A percentile compares a stretch with the other conserved stretches of the same genome.
phyloP scores from a whole-genome alignment of 495 filamentous ascomycete species.

The Aspergillus ellipticus region DNA sequence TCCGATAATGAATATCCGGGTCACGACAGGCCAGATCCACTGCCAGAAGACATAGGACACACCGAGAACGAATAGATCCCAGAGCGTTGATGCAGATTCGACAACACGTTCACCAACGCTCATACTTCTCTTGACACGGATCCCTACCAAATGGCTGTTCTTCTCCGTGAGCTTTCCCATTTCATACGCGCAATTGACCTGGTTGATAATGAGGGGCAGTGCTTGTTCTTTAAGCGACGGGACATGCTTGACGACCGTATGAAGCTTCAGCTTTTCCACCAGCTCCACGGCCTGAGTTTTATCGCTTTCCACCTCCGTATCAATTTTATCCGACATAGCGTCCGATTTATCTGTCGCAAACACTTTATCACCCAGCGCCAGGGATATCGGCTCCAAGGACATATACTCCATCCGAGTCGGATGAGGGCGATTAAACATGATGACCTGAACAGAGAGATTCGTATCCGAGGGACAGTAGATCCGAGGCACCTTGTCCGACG shows the following conservation, averaged over 20 bases:
- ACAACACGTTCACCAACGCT: conserved; percentile 95
- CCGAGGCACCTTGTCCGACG: conserved; percentile 56
- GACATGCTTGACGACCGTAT: conserved; percentile 73
- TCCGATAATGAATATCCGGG: conserved; percentile 65
- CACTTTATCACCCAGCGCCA: conserved; percentile 78
- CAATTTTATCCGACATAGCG: conserved; percentile 26
- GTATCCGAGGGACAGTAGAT: conserved; percentile 65
- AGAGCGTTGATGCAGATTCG: conserved; percentile 82
- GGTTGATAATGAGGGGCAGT: conserved; percentile 79
- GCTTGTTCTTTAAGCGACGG: conserved; percentile 79
- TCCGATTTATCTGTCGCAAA: conserved; percentile 25
- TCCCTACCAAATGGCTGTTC: conserved; percentile 78
- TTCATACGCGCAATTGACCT: conserved; percentile 95
- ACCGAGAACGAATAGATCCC: conserved; percentile 66
- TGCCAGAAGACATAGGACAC: conserved; percentile 67
- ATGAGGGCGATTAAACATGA: conserved; percentile 82
- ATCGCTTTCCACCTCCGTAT: conserved; percentile 57
- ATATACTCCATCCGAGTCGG: conserved; percentile 95
- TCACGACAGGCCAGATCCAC: conserved; percentile 77
- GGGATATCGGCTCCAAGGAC: conserved; percentile 81
- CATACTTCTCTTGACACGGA: conserved; percentile 74
- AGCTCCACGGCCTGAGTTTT: conserved; percentile 57
- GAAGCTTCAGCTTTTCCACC: conserved; percentile 84
- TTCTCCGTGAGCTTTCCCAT: conserved; percentile 77
- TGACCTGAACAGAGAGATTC: conserved; percentile 71